phyloP scores from a whole-genome alignment of 2,329 filamentous ascomycete species.

The Xylaria multiplex region DNA sequence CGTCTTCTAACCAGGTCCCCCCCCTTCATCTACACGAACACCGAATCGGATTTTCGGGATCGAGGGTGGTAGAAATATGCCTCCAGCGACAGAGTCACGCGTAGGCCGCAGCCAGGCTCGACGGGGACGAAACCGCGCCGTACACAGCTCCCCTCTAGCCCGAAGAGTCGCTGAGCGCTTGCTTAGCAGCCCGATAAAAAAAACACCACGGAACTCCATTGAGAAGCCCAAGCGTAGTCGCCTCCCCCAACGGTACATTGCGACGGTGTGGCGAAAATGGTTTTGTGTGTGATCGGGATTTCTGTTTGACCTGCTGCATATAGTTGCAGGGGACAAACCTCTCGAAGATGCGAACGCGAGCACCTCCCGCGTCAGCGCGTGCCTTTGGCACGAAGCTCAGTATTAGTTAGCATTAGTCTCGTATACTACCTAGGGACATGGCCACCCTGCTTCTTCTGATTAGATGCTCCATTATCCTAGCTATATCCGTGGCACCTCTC shows the following conservation, averaged over 20 bases:
- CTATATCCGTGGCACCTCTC: background rate
- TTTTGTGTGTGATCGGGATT: conserved; percentile 65
- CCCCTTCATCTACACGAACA: conserved; percentile 11
- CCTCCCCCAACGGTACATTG: conserved; percentile 28
- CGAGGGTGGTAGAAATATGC: background rate
- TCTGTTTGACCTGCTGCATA: conserved; percentile 66
- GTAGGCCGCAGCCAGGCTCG: conserved; percentile 20
- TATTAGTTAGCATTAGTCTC: background rate
- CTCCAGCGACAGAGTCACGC: conserved; percentile 42
- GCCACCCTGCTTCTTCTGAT: background rate
- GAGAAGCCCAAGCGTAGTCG: conserved; percentile 36
- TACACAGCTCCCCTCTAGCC: conserved; percentile 46
- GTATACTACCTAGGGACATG: background rate
- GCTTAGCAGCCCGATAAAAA: conserved; percentile 38
- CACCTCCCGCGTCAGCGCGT: background rate
- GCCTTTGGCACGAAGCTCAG: background rate
- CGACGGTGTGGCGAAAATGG: conserved; percentile 63
- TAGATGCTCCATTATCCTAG: background rate
- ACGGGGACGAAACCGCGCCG: conserved; percentile 18
- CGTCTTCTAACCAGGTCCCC: conserved; percentile 19
- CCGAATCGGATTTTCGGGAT: conserved; percentile 20
- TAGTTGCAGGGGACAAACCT: conserved; percentile 42
- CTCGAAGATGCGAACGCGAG: background rate
- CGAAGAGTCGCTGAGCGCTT: conserved; percentile 39
- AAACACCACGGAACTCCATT: conserved; percentile 36